Evolutionary conservation across 306 rosid genomes (phyloP).

Genomic region (Alnus glutinosa): DNA sequence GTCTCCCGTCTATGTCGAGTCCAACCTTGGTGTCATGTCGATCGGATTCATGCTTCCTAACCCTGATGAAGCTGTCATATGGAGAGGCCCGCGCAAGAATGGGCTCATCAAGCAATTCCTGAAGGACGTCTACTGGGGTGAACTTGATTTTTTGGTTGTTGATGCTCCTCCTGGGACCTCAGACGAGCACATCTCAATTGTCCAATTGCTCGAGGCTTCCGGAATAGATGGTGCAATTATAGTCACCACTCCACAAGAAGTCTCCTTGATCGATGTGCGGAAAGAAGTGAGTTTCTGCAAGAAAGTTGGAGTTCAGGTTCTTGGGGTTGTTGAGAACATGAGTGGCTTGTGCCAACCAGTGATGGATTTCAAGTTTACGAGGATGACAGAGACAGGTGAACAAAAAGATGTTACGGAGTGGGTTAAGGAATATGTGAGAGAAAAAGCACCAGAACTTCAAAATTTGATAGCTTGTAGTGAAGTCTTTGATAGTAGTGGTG

Average conservation of each 20-base stretch:
- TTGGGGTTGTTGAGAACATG: constrained; percentile 94
- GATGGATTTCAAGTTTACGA: constrained; percentile 60
- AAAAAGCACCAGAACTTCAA: constrained; percentile 65
- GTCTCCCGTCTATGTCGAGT: constrained; percentile 93
- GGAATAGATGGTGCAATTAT: constrained; percentile 91
- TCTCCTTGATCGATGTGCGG: constrained; percentile 79
- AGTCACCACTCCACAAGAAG: constrained; percentile 94
- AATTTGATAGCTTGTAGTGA: constrained; percentile 64
- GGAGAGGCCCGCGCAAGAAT: constrained; percentile 94
- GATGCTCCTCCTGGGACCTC: constrained; percentile 99
- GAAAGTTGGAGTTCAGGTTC: constrained; percentile 74
- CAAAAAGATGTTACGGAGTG: constrained; percentile 71
- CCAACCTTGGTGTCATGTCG: constrained; percentile 94
- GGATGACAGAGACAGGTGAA: constrained; percentile 56
- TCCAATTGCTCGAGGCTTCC: constrained; percentile 67
- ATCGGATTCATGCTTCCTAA: constrained; percentile 83
- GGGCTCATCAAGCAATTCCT: constrained; percentile 85
- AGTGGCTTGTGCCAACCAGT: constrained; percentile 75
- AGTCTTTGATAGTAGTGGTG: constrained; percentile 81
- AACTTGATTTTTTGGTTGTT: constrained; percentile 81
- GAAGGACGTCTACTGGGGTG: constrained; percentile 91
- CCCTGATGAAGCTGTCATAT: constrained; percentile 82
- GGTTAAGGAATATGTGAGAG: constrained; percentile 57
- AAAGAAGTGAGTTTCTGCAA: constrained; percentile 92
- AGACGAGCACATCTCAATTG: constrained; percentile 87